Percentiles rank a stretch among this genome's conserved stretches.
Evolutionary conservation across 495 filamentous ascomycete species (phyloP).

Genomic region (Aspergillus mulundensis): DNA sequence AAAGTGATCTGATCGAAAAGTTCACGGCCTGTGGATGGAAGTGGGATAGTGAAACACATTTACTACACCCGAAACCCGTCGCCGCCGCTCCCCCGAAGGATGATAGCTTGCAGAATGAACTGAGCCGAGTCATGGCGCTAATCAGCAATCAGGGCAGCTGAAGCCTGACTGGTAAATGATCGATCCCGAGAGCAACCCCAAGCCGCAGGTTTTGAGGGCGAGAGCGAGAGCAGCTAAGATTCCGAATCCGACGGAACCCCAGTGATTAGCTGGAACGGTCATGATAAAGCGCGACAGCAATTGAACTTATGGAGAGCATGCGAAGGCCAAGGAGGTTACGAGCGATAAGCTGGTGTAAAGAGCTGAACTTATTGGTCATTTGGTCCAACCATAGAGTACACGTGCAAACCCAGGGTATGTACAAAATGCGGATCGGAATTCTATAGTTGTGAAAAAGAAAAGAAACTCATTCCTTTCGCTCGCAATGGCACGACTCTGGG

Average conservation of each 20-base stretch:
- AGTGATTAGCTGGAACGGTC: slow-evolving; percentile 10
- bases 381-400: slow-evolving; percentile 46
- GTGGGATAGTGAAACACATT: slow-evolving; percentile 36
- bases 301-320: background rate
- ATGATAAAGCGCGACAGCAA: slow-evolving; percentile 3
- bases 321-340: background rate
- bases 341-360: slow-evolving; percentile 15
- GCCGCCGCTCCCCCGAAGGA: slow-evolving; percentile 25
- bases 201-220: background rate
- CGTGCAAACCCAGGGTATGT: slow-evolving; percentile 48
- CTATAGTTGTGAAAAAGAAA: slow-evolving; percentile 41
- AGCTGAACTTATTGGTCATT: slow-evolving; percentile 46
- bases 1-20: slow-evolving; percentile 32
- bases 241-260: background rate
- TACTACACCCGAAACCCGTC: slow-evolving; percentile 39
- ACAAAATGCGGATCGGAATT: slow-evolving; percentile 46
- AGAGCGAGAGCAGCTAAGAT: background rate
- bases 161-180: background rate
- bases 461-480: slow-evolving; percentile 45
- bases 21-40: slow-evolving; percentile 44
- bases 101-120: slow-evolving; percentile 20
- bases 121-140: slow-evolving; percentile 35
- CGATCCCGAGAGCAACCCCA: background rate
- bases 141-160: slow-evolving; percentile 26
- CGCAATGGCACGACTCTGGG: slow-evolving; percentile 45